These are phyloP conservation scores for Neovahlkampfia damariscottae DNA, from an alignment of 78 protist species.

Conservation along the genomic window DNA sequence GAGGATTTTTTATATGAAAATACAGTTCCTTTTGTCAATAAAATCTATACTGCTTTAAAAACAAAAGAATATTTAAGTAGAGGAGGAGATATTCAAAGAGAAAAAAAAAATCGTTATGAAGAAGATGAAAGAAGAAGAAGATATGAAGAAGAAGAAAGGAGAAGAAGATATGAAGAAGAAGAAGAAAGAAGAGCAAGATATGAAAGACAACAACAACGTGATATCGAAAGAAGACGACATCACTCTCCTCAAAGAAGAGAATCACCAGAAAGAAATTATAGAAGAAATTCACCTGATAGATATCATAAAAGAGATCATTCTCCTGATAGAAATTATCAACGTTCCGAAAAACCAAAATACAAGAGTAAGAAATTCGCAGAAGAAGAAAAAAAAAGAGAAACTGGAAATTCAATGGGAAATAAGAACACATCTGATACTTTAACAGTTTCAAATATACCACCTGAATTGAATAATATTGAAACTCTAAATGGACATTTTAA, in stretches of 20 bases:
- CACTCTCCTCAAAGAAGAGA: background rate
- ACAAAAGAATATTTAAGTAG: constrained; percentile 1
- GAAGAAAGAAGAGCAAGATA: background rate
- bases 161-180: background rate
- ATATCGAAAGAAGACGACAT: background rate
- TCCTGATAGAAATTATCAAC: background rate
- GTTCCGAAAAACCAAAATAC: background rate
- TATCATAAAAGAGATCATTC: background rate
- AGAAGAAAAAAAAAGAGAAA: background rate
- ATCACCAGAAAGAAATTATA: background rate
- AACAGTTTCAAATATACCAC: background rate
- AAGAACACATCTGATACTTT: background rate
- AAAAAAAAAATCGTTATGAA: background rate
- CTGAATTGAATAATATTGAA: background rate
- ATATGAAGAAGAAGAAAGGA: background rate
- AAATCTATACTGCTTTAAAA: background rate
- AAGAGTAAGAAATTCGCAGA: background rate
- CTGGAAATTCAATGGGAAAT: background rate
- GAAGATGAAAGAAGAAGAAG: no score
- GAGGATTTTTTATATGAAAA: background rate
- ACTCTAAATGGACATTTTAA: background rate
- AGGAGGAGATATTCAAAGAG: background rate
- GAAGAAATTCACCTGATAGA: background rate
- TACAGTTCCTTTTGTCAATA: background rate
- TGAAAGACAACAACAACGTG: background rate